Base-by-base conservation (phyloP, 129 eudicot genomes). In the Glebionis coronaria region DNA sequence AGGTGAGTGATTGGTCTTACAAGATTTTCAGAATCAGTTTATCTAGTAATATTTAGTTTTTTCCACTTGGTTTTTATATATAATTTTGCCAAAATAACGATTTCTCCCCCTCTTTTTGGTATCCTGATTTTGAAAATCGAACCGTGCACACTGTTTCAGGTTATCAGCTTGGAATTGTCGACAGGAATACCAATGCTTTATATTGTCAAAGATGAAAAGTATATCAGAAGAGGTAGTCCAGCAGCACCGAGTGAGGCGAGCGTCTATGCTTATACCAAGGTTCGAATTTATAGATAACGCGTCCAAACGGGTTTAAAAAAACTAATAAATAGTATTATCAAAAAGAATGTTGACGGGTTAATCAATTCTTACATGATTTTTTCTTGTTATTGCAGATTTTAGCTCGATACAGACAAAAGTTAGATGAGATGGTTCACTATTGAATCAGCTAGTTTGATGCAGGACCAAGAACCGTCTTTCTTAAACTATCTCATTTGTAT, bases 141-240 rank as follows among this genome's bases (percentile, higher is more conserved):
- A 23, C 2, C 1, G 1, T 23, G 25, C 25, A 23, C 25, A 23
- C 1, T 31, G 40, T 31, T 31, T 5, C 40, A 31, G 40, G 40
- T 31, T 31, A 31, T 31, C 5, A 31, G 40, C 40, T 31, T 31
- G 40, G 40, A 31, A 31, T 5, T 31, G 6, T 31, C 1, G 9
- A 31, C 40, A 31, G 40, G 40, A 31, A 31, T 31, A 31, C 40
- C 1, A 4, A 5, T 31, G 9, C 40, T 31, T 31, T 31, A 31
- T 31, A 31, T 31, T 31, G 40, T 31, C 40, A 31, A 31, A 31
- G 40, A 31, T 5, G 40, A 31, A 5, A 76, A 76, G 29, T 94
- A 86, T 79, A 84, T 84, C 23, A 85, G 99, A 73, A 82, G 99
- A 76, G 99, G 99, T 68, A 86, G 99, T 79, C 99, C 99, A 25